Evolutionary conservation across 2,329 filamentous ascomycete genomes (phyloP).

Genomic region (Fusarium keratoplasticum): DNA sequence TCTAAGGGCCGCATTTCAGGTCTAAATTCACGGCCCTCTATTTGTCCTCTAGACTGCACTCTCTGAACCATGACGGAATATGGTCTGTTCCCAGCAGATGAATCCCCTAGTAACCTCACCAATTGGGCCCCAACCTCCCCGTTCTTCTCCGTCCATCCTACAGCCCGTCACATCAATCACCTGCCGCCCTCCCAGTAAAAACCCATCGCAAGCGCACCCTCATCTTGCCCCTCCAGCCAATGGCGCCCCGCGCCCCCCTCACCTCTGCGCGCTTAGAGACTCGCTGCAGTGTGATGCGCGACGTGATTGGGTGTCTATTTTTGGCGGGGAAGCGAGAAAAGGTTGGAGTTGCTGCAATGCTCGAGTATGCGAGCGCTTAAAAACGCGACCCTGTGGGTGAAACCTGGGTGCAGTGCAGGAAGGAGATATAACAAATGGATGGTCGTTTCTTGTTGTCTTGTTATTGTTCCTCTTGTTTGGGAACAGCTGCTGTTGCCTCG

Average conservation of each 20-base stretch:
- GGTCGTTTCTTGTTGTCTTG: not conserved
- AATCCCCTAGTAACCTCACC: not conserved
- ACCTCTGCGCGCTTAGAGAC: constrained; percentile 28
- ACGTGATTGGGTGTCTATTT: constrained; percentile 47
- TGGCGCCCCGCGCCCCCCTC: constrained; percentile 19
- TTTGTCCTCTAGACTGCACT: not conserved
- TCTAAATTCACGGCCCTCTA: not conserved
- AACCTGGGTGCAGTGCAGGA: not conserved
- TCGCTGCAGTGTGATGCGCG: constrained; percentile 48
- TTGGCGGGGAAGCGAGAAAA: not conserved
- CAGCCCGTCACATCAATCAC: not conserved
- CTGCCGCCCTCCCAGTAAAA: not conserved
- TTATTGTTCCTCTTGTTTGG: not conserved
- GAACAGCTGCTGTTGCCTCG: constrained; percentile 6
- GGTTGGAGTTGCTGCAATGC: not conserved
- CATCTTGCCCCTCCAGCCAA: constrained; percentile 21
- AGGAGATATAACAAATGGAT: constrained; percentile 29
- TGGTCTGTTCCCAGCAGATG: constrained; percentile 1
- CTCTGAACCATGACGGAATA: not conserved
- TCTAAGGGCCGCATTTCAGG: not conserved
- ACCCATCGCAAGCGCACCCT: constrained; percentile 5
- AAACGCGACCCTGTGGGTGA: not conserved
- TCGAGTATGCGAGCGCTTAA: constrained; percentile 36
- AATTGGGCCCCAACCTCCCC: not conserved
- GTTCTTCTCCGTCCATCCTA: not conserved